A percentile compares a stretch with the other conserved stretches of the same genome.
Conservation (phyloP, 768 basidiomycete species). For the Paxillus involutus region DNA sequence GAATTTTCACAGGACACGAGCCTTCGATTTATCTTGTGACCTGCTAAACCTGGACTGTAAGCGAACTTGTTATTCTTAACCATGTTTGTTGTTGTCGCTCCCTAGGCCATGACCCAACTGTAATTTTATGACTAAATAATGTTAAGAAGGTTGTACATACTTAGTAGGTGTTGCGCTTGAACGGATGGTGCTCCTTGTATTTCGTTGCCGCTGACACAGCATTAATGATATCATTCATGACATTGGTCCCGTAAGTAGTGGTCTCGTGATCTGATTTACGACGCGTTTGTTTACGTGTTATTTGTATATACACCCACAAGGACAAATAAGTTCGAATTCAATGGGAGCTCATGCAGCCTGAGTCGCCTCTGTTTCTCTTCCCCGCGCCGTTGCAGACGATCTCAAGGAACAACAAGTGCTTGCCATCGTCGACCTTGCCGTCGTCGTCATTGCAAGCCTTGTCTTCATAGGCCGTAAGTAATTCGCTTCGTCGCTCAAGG, state of each 20-base stretch:
- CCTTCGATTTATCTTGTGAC: slow-evolving; percentile 32
- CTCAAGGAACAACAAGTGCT: slow-evolving; percentile 17
- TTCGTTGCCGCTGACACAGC: neutral
- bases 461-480: slow-evolving; percentile 26
- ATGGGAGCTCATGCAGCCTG: neutral
- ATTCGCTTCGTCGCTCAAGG: slow-evolving; percentile 20
- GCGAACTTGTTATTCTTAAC: slow-evolving; percentile 1
- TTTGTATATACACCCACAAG: slow-evolving; percentile 26
- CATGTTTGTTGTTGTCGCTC: neutral
- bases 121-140: too few species aligned
- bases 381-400: slow-evolving; percentile 16
- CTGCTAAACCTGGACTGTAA: neutral
- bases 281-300: slow-evolving; percentile 32
- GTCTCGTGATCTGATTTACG: slow-evolving; percentile 22
- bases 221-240: too few species aligned
- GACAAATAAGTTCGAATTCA: slow-evolving; percentile 36
- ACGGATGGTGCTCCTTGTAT: neutral
- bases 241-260: neutral
- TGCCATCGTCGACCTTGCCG: slow-evolving; percentile 18
- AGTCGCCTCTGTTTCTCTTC: slow-evolving; percentile 15
- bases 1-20: slow-evolving; percentile 21
- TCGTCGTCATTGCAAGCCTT: slow-evolving; percentile 19
- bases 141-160: too few species aligned
- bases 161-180: slow-evolving; percentile 1
- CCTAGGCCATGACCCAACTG: too few species aligned